Base-by-base conservation (phyloP, 495 filamentous ascomycete genomes). In the Penicillium malachiteum region DNA sequence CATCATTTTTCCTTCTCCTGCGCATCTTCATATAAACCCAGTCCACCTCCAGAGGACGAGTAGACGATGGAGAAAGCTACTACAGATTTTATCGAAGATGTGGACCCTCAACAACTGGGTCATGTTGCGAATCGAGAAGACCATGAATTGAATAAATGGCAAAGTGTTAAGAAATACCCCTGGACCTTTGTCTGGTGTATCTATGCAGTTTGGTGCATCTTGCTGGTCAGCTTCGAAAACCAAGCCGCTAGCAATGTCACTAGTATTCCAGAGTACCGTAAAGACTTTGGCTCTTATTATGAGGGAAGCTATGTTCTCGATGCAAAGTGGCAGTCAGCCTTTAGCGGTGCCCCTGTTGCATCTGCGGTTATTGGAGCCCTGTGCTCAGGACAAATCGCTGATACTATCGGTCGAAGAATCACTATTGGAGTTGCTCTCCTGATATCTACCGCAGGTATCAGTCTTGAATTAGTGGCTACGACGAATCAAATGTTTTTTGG, bases 201-300 rank as follows among this genome's bases (percentile, higher is more conserved):
- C 21, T 66, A 64, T 42, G 62, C 65, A 13, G 55, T 70, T 13
- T 71, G 59, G 58, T 52, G 58, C 8, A 37, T 62, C 8, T 44
- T 71, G 1, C 60, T 71, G 2, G 58, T 59, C 48, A 65, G 62
- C 39, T 71, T 68, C 38, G 69, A 71, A 40, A 66, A 68, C 52
- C 66, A 71, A 49, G 67, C 69, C 13, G 54, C 57, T 18, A 62
- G 67, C 11, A 58, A 46, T 10, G 65, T 62, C 0, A 59, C 67
- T 38, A 57, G 64, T 32, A 71, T 71, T 16, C 69, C 69, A 16
- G 42, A 66, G 54, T 71, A 68, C 44, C 56, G 67, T 33, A 60
- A 70, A 39, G 67, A 70, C 39, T 71, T 71, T 39, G 69, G 69
- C 10, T 55, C 61, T 41, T 48, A 50, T 12, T 68, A 56, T 47